phyloP scores from a whole-genome alignment of 495 filamentous ascomycete genomes.

The Neurospora sp. region DNA sequence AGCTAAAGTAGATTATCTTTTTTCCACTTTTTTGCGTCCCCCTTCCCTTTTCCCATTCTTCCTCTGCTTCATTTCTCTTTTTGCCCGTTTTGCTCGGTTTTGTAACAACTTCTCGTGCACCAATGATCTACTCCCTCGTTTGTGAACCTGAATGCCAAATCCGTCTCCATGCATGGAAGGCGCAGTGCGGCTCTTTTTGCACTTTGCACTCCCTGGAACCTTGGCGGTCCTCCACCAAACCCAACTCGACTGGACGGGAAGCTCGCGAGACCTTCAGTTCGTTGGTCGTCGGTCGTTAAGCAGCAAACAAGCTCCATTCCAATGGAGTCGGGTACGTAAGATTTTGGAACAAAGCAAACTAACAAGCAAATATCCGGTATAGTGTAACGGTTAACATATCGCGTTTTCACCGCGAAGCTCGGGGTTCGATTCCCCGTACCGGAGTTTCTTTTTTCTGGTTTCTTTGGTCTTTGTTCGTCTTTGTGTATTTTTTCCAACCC shows the following conservation, averaged over 20 bases:
- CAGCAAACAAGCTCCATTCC: background rate
- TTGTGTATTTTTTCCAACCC: no score
- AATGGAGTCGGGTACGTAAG: background rate
- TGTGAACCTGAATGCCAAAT: no score
- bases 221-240: no score
- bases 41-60: background rate
- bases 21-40: background rate
- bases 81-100: background rate
- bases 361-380: background rate
- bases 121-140: no score
- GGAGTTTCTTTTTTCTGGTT: constrained; percentile 8
- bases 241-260: no score
- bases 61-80: background rate
- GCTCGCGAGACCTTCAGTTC: no score
- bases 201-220: no score
- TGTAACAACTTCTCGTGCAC: background rate
- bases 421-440: constrained; percentile 33
- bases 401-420: constrained; percentile 32
- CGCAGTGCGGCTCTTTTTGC: no score
- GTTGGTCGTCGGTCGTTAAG: no score
- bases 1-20: background rate
- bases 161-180: no score
- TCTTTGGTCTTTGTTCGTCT: no score
- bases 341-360: accelerated
- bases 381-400: constrained; percentile 14